Conservation (phyloP, 2,329 filamentous ascomycete genomes). For the Penicillium sp. region DNA sequence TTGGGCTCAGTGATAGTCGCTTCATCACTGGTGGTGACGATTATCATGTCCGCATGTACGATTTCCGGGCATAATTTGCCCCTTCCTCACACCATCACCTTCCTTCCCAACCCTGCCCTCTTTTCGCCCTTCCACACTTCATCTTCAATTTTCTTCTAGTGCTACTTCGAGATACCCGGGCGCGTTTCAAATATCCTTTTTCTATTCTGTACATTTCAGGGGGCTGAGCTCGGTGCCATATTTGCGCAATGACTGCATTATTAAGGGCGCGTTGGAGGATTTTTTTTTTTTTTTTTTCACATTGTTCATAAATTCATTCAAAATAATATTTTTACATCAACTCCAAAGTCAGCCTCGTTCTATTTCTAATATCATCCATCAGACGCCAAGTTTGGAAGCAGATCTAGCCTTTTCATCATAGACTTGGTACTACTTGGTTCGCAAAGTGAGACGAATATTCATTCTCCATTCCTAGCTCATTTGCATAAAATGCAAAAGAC, state of each 20-base stretch:
- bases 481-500: too few species aligned
- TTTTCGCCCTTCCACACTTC: slow-evolving; percentile 3
- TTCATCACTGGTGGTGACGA: slow-evolving; percentile 94
- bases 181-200: slow-evolving; percentile 12
- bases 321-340: neutral
- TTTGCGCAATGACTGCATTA: slow-evolving; percentile 3
- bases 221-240: neutral
- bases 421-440: neutral
- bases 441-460: neutral
- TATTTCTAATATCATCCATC: too few species aligned
- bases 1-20: slow-evolving; percentile 84
- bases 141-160: slow-evolving; percentile 9
- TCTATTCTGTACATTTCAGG: neutral
- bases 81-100: neutral
- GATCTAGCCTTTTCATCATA: neutral
- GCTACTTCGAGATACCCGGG: slow-evolving; percentile 28
- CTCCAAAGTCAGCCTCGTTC: too few species aligned
- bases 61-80: slow-evolving; percentile 57
- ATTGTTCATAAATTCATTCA: neutral
- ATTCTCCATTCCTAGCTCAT: too few species aligned
- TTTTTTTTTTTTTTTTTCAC: too few species aligned
- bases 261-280: neutral
- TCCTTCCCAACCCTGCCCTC: slow-evolving; percentile 1
- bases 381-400: neutral
- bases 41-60: slow-evolving; percentile 84